Base-by-base conservation (phyloP, 306 rosid species). In the Crotalaria pallida region DNA sequence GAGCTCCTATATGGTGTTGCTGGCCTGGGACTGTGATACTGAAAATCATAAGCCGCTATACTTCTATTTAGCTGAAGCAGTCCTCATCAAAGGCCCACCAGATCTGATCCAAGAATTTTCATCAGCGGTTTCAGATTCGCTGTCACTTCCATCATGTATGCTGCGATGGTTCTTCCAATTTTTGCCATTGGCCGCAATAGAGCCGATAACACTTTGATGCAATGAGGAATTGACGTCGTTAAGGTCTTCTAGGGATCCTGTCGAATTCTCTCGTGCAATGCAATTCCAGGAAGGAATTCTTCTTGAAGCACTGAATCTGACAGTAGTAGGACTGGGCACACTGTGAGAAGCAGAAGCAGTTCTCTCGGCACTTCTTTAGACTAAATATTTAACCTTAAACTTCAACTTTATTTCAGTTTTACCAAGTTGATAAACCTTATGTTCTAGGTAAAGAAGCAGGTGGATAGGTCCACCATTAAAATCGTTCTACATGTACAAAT, bases 241-340 rank as follows among this genome's bases (percentile, higher is more conserved):
- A 33, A 84, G 85, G 76, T 92, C 97, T 60, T 91, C 99, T 1
- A 94, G 88, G 38, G 99, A 94, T 12, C 99, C 92, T 0, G 87
- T 71, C 11, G 99, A 94, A 77, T 89, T 94, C 87, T 94, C 99
- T 71, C 99, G 87, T 4, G 96, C 99, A 11, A 94, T 83, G 88
- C 96, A 84, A 72, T 94, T 94, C 99, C 97, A 94, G 2, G 99
- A 94, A 24, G 99, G 99, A 52, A 94, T 94, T 86, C 99, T 86
- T 83, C 78, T 83, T 1, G 99, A 87, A 68, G 87, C 96, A 69
- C 72, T 88, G 81, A 94, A 87, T 74, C 41, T 90, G 70, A 68
- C 79, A 1, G 89, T 68, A 58, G 58, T 82, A 45, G n/a, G n/a
- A n/a, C n/a, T n/a, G n/a, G 85, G 18, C 59, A 86, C 69, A 66